Conservation (phyloP, 75 land plant species). For the Chamaecyparis obtusa region DNA sequence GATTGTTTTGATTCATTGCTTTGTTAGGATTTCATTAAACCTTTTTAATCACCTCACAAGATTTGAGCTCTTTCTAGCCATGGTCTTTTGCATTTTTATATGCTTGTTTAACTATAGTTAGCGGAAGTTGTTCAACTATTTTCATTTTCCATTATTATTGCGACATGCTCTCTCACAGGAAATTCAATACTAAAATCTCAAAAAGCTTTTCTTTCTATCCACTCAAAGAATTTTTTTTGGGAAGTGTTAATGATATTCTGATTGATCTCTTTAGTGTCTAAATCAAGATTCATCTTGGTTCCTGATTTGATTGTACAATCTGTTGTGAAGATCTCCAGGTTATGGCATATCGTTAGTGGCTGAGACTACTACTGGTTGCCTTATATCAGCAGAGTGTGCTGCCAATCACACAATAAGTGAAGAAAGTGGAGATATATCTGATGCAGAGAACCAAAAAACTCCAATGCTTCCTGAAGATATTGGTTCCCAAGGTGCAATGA, state of each 20-base stretch:
- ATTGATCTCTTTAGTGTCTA: not conserved
- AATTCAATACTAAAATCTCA: not conserved
- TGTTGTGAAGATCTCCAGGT: slow-evolving; percentile 76
- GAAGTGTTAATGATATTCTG: not conserved
- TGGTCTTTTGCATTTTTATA: not conserved
- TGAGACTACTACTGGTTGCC: slow-evolving; percentile 86
- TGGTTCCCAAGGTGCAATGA: slow-evolving; percentile 66
- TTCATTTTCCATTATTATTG: not conserved
- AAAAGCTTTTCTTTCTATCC: not conserved
- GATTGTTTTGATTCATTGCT: not conserved
- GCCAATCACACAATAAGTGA: slow-evolving; percentile 31
- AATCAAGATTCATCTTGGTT: not conserved
- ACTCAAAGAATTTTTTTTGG: not conserved
- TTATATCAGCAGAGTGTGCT: slow-evolving; percentile 75
- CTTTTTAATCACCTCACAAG: not conserved
- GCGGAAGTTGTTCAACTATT: not conserved
- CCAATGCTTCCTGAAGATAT: slow-evolving; percentile 73
- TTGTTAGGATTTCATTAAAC: not conserved
- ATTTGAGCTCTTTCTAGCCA: not conserved
- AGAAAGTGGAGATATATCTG: slow-evolving; percentile 27
- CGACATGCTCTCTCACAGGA: not conserved
- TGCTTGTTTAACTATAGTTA: not conserved
- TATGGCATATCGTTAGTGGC: slow-evolving; percentile 95
- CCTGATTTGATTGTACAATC: not conserved
- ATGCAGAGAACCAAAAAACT: slow-evolving; percentile 32